Conservation (phyloP, 306 rosid genomes). For the Cicer cuneatum region DNA sequence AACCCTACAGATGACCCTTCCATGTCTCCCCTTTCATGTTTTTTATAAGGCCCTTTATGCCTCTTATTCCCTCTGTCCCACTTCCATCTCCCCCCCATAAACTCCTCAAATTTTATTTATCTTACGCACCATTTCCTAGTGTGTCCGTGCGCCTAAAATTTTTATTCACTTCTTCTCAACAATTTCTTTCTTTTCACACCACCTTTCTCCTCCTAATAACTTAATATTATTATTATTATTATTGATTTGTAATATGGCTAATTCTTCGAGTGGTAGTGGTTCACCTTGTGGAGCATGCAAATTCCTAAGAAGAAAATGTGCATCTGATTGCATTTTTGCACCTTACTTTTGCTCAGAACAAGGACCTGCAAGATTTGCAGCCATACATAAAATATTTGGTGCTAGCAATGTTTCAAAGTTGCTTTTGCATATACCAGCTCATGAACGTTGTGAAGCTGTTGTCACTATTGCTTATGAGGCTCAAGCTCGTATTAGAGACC, state of each 20-base stretch:
- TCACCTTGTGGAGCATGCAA: conserved; percentile 99
- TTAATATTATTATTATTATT: too few relatives aligned
- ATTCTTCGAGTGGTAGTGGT: conserved; percentile 55
- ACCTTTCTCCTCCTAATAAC: neutral
- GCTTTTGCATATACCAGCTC: conserved; percentile 76
- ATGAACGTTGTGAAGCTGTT: conserved; percentile 91
- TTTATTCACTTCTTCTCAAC: conserved; percentile 39
- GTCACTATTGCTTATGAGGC: conserved; percentile 95
- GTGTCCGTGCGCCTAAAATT: conserved; percentile 70
- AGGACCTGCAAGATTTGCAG: conserved; percentile 91
- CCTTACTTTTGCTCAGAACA: conserved; percentile 92
- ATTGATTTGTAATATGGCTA: conserved; percentile 35
- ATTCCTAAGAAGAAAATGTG: conserved; percentile 88
- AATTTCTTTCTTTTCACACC: neutral
- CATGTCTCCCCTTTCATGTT: conserved; percentile 64
- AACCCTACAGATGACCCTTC: conserved; percentile 68
- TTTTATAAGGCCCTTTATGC: conserved; percentile 56
- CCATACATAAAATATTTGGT: conserved; percentile 94
- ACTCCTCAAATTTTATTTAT: conserved; percentile 37
- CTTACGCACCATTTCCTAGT: conserved; percentile 74
- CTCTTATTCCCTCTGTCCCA: conserved; percentile 58
- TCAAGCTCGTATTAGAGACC: conserved; percentile 90
- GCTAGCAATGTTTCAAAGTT: conserved; percentile 94
- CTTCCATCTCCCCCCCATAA: conserved; percentile 42
- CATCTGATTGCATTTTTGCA: conserved; percentile 85